These are phyloP conservation scores for Leccinum subgranulosum DNA, from an alignment of 768 basidiomycete genomes.

Conservation along the genomic window DNA sequence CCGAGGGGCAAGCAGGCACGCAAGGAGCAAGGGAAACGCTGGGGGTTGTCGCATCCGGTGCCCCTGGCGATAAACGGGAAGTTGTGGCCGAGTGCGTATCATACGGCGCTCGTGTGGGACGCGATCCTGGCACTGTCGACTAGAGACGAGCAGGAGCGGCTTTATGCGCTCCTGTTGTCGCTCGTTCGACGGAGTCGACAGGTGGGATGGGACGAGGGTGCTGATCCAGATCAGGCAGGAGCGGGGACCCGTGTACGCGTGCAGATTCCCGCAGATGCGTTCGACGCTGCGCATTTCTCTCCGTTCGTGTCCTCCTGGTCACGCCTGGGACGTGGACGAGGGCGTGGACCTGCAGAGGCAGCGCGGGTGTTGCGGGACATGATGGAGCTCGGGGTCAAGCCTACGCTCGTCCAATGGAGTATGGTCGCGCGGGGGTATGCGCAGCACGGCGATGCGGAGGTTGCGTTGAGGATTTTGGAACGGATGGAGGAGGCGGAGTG, in stretches of 20 bases:
- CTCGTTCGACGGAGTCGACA: background rate
- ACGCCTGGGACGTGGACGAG: background rate
- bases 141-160: background rate
- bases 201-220: background rate
- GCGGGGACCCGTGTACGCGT: background rate
- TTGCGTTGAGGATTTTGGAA: too few species aligned
- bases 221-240: background rate
- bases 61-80: too few species aligned
- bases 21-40: too few species aligned
- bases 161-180: background rate
- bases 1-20: too few species aligned
- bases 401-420: too few species aligned
- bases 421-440: too few species aligned
- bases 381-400: slow-evolving; percentile 10
- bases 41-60: too few species aligned
- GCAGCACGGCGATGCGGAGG: too few species aligned
- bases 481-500: too few species aligned
- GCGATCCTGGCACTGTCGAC: too few species aligned
- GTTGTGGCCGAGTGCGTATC: too few species aligned
- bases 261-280: slow-evolving; percentile 25
- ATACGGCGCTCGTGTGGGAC: too few species aligned
- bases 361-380: slow-evolving; percentile 51
- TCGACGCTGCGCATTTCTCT: slow-evolving; percentile 44
- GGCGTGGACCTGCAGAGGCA: slow-evolving; percentile 29
- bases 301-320: slow-evolving; percentile 49